Evolutionary conservation across 768 basidiomycete species (phyloP).

Genomic region (Cytidiella melzeri): DNA sequence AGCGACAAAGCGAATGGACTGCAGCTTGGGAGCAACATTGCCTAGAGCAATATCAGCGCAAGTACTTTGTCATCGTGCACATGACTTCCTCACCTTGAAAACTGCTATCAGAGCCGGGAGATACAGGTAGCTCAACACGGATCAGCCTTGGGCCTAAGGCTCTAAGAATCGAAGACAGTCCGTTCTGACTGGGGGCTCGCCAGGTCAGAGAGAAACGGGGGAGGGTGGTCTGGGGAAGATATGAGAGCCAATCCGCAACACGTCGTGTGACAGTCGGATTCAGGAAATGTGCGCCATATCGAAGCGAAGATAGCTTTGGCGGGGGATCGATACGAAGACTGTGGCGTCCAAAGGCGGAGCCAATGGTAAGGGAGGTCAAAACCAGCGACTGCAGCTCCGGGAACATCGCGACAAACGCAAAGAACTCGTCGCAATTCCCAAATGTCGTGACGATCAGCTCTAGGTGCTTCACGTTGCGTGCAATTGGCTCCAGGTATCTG

Average conservation of each 20-base stretch:
- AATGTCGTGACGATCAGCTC: slow-evolving; percentile 6
- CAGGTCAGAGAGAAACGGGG: neutral
- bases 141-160: neutral
- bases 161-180: neutral
- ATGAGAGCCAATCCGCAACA: neutral
- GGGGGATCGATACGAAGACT: neutral
- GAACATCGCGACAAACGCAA: slow-evolving; percentile 6
- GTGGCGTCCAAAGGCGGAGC: neutral
- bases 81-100: neutral
- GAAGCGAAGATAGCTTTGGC: neutral
- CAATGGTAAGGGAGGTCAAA: neutral
- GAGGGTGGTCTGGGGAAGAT: neutral
- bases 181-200: neutral
- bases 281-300: neutral
- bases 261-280: neutral
- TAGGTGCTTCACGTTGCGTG: slow-evolving; percentile 5
- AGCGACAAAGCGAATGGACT: neutral
- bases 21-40: neutral
- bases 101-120: neutral
- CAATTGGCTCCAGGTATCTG: neutral
- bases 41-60: neutral
- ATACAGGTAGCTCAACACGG: neutral
- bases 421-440: slow-evolving; percentile 3
- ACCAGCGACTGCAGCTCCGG: slow-evolving; percentile 3
- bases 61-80: neutral